phyloP scores from a whole-genome alignment of 192 early-diverging fungal genomes.

The Entophlyctis helioformis region DNA sequence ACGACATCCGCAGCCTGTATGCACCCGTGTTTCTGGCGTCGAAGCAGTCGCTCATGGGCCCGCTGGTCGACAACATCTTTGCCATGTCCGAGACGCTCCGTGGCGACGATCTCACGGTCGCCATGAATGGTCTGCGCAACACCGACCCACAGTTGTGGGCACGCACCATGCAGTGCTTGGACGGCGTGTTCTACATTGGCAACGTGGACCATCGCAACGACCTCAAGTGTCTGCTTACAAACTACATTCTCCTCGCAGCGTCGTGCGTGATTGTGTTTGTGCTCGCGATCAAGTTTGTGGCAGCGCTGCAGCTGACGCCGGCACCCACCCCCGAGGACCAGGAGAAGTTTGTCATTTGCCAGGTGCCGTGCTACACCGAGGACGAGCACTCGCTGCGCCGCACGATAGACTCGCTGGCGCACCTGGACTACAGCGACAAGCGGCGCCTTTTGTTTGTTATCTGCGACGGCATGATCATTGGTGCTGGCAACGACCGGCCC shows the following conservation, averaged over 20 bases:
- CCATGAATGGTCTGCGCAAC: slow-evolving; percentile 1
- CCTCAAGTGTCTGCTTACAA: slow-evolving; percentile 54
- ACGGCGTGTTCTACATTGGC: slow-evolving; percentile 71
- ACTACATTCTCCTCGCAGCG: slow-evolving; percentile 64
- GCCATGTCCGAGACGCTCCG: background rate
- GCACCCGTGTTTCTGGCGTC: background rate
- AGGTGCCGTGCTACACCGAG: slow-evolving; percentile 89
- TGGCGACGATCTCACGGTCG: slow-evolving; percentile 2
- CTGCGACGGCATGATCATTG: slow-evolving; percentile 90
- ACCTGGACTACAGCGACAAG: slow-evolving; percentile 79
- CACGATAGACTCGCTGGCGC: slow-evolving; percentile 79
- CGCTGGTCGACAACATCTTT: background rate
- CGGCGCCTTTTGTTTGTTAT: slow-evolving; percentile 84
- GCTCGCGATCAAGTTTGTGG: slow-evolving; percentile 85
- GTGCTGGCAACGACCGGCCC: slow-evolving; percentile 80
- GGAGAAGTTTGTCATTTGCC: slow-evolving; percentile 78
- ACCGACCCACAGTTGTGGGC: background rate
- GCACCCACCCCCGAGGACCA: slow-evolving; percentile 63
- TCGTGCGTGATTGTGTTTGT: slow-evolving; percentile 64
- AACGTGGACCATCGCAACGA: slow-evolving; percentile 72
- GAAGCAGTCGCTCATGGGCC: slow-evolving; percentile 2
- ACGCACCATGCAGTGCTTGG: slow-evolving; percentile 44
- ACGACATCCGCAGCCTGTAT: slow-evolving; percentile 7
- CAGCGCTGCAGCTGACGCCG: slow-evolving; percentile 66
- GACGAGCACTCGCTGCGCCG: slow-evolving; percentile 76